These are phyloP conservation scores for Ogataea pignaliae DNA, from an alignment of 805 yeast species.

Conservation along the genomic window DNA sequence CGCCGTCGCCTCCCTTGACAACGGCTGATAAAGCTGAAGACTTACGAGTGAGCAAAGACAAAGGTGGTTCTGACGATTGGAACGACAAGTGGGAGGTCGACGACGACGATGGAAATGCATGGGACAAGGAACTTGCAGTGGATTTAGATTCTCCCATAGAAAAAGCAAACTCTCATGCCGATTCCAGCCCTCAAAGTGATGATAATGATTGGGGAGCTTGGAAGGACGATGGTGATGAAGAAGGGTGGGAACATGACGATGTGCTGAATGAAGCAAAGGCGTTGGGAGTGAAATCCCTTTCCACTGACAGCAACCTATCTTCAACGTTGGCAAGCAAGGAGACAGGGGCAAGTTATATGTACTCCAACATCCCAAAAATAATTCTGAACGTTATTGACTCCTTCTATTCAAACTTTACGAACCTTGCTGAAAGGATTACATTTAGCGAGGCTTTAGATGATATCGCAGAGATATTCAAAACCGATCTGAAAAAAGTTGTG, in stretches of 20 bases:
- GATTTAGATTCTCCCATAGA: conserved; percentile 1
- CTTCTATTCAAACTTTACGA: conserved; percentile 16
- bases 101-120: conserved; percentile 7
- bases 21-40: neutral
- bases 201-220: conserved; percentile 26
- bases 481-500: conserved; percentile 24
- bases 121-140: conserved; percentile 2
- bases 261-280: conserved; percentile 9
- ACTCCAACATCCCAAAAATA: conserved; percentile 14
- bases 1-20: too few relatives aligned
- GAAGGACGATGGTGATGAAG: conserved; percentile 22
- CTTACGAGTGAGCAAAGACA: conserved; percentile 2
- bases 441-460: conserved; percentile 14
- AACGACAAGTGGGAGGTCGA: conserved; percentile 23
- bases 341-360: conserved; percentile 12
- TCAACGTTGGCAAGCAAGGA: conserved; percentile 3
- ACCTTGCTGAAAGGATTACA: conserved; percentile 10
- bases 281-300: conserved; percentile 17
- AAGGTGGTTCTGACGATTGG: conserved; percentile 17
- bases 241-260: conserved; percentile 22
- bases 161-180: neutral
- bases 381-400: conserved; percentile 12
- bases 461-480: conserved; percentile 19
- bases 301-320: conserved; percentile 14
- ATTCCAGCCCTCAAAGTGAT: conserved; percentile 2